These are phyloP conservation scores for Batrachochytrium dendrobatidis DNA, from an alignment of 371 early-diverging fungal genomes.

Conservation along the genomic window DNA sequence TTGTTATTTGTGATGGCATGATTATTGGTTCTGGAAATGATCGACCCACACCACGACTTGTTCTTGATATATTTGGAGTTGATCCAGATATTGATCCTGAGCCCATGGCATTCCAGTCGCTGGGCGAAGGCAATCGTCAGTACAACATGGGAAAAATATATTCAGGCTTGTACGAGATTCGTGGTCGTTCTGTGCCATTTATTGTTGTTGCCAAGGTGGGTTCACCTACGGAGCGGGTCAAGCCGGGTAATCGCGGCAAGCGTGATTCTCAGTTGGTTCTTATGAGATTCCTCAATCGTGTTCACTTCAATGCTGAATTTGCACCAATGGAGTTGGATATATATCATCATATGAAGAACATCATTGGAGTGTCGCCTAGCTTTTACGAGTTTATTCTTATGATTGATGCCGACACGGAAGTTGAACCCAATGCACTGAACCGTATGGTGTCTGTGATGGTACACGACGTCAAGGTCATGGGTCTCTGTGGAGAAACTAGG, in stretches of 20 bases:
- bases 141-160: constrained; percentile 83
- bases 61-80: constrained; percentile 67
- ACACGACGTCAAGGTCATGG: constrained; percentile 75
- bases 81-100: constrained; percentile 40
- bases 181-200: constrained; percentile 68
- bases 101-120: constrained; percentile 41
- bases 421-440: constrained; percentile 68
- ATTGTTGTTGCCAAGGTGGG: constrained; percentile 81
- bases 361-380: constrained; percentile 63
- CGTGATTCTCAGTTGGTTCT: constrained; percentile 98
- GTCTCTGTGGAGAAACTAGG: constrained; percentile 84
- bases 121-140: constrained; percentile 57
- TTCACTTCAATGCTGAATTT: constrained; percentile 75
- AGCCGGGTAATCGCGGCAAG: constrained; percentile 95
- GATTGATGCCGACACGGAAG: constrained; percentile 90
- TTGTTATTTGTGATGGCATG: constrained; percentile 57
- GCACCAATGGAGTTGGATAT: constrained; percentile 80
- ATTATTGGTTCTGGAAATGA: constrained; percentile 80
- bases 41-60: constrained; percentile 73
- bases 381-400: constrained; percentile 85
- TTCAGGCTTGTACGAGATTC: constrained; percentile 76
- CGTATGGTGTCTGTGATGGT: constrained; percentile 76
- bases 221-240: constrained; percentile 50
- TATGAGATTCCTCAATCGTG: constrained; percentile 95
- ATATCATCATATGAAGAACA: constrained; percentile 64